Conservation (phyloP, 106 monocot species). For the Agapanthus africanus region DNA sequence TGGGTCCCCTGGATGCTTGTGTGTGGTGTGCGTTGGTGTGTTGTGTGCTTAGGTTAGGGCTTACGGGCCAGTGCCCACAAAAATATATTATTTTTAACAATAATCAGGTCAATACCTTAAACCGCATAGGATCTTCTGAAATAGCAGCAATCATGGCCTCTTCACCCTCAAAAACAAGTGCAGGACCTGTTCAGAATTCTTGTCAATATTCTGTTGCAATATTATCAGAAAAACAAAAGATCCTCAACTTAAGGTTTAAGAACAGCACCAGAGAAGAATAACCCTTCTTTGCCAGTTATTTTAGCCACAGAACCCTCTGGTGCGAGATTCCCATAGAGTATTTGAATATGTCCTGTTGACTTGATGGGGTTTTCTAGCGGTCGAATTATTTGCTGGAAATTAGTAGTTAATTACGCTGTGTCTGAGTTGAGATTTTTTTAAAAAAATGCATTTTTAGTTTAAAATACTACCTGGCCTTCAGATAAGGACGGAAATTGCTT, state of each 20-base stretch:
- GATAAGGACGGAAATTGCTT: constrained; percentile 62
- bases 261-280: constrained; percentile 75
- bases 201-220: background rate
- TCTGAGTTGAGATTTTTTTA: no score
- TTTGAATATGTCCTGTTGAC: constrained; percentile 89
- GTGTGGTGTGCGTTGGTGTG: no score
- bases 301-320: constrained; percentile 98
- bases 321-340: constrained; percentile 92
- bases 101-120: constrained; percentile 47
- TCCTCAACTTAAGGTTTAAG: background rate
- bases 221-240: background rate
- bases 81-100: background rate
- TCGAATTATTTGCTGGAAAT: constrained; percentile 80
- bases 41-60: no score
- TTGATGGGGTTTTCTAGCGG: constrained; percentile 82
- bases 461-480: constrained; percentile 68
- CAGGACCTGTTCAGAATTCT: constrained; percentile 52
- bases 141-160: constrained; percentile 88
- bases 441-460: background rate
- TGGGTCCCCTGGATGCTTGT: no score
- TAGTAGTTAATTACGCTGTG: background rate
- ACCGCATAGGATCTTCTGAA: constrained; percentile 74
- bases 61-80: no score
- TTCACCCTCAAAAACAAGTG: constrained; percentile 95
- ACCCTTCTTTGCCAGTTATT: constrained; percentile 98